phyloP scores from a whole-genome alignment of 2,329 filamentous ascomycete genomes.

The Sporothrix phasma region DNA sequence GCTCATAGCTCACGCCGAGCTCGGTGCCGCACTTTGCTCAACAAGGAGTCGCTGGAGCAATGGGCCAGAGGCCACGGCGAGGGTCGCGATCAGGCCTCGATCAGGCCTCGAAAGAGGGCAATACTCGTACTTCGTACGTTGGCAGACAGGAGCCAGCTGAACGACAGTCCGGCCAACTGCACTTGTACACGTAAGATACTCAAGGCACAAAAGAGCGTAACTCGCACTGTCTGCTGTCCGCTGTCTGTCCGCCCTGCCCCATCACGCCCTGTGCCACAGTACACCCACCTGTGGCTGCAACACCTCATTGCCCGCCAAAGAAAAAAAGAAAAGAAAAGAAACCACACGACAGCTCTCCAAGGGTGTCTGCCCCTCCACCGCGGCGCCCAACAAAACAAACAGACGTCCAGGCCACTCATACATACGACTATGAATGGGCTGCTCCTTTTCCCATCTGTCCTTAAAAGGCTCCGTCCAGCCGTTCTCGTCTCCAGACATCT shows the following conservation, averaged over 20 bases:
- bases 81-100: neutral
- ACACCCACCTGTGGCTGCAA: constrained; percentile 13
- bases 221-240: constrained; percentile 1
- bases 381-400: constrained; percentile 4
- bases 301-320: constrained; percentile 14
- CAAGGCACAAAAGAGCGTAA: neutral
- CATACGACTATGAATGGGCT: neutral
- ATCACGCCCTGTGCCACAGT: neutral
- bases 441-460: neutral
- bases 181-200: neutral
- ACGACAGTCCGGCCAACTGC: neutral
- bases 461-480: constrained; percentile 7
- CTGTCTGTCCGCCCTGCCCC: neutral
- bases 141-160: neutral
- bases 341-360: neutral
- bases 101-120: neutral
- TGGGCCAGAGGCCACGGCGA: neutral
- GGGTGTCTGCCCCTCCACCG: constrained; percentile 2
- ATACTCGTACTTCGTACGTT: too few species aligned
- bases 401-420: neutral
- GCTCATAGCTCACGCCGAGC: neutral
- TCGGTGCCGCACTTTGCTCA: neutral
- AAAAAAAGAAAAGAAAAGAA: neutral
- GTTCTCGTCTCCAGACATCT: constrained; percentile 1
- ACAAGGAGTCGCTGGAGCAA: neutral